These are phyloP conservation scores for Glutinoglossum americanum DNA, from an alignment of 495 filamentous ascomycete species.

Conservation along the genomic window DNA sequence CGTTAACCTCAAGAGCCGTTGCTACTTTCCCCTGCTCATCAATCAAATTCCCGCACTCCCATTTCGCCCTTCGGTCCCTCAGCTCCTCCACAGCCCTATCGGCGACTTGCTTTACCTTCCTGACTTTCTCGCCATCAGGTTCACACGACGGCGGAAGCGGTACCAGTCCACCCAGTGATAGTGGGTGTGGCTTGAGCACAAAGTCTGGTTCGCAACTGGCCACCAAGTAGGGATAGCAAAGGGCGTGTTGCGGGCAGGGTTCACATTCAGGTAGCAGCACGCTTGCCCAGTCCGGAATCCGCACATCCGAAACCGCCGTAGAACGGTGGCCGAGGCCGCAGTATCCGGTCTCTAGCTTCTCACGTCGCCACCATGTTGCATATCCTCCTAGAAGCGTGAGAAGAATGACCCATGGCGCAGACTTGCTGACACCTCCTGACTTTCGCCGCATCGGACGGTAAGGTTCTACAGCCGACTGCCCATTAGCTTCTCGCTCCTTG, in stretches of 20 bases:
- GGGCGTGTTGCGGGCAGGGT: slow-evolving; percentile 77
- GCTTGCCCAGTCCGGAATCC: slow-evolving; percentile 16
- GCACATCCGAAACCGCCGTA: slow-evolving; percentile 15
- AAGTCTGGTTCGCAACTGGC: slow-evolving; percentile 73
- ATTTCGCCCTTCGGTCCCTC: slow-evolving; percentile 66
- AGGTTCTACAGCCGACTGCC: slow-evolving; percentile 16
- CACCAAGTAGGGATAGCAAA: slow-evolving; percentile 57
- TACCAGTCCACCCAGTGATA: slow-evolving; percentile 58
- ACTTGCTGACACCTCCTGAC: slow-evolving; percentile 12
- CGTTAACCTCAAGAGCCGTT: slow-evolving; percentile 42
- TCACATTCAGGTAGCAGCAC: slow-evolving; percentile 62
- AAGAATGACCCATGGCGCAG: slow-evolving; percentile 43
- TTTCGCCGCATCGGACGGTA: slow-evolving; percentile 5
- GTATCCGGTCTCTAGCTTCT: slow-evolving; percentile 86
- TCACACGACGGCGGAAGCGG: slow-evolving; percentile 87
- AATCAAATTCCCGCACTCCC: slow-evolving; percentile 64
- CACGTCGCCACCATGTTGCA: slow-evolving; percentile 68
- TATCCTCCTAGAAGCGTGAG: slow-evolving; percentile 47
- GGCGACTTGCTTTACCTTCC: slow-evolving; percentile 66
- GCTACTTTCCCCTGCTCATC: slow-evolving; percentile 35
- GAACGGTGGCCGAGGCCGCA: slow-evolving; percentile 59
- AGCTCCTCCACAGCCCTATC: slow-evolving; percentile 77
- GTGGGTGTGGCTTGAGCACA: slow-evolving; percentile 61
- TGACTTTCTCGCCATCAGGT: slow-evolving; percentile 78
- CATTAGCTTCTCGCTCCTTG: slow-evolving; percentile 30